A percentile compares a stretch with the other conserved stretches of the same genome.
These are phyloP conservation scores for Collybia sordida DNA, from an alignment of 768 basidiomycete genomes.

Conservation along the genomic window DNA sequence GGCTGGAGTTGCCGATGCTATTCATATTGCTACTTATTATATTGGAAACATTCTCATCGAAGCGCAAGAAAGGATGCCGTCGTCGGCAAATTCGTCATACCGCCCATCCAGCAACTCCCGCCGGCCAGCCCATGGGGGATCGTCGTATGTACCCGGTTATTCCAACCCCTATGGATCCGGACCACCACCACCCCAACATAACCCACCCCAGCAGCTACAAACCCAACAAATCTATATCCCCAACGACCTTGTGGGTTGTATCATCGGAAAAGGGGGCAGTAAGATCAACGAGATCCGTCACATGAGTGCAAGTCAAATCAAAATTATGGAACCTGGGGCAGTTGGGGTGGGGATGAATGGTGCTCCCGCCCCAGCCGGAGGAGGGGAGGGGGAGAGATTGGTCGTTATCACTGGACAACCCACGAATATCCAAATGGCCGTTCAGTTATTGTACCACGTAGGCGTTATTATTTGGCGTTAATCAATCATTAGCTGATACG, in stretches of 20 bases:
- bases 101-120: constrained; percentile 64
- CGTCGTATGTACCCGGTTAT: constrained; percentile 74
- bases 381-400: constrained; percentile 81
- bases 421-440: constrained; percentile 93
- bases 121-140: constrained; percentile 44
- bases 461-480: constrained; percentile 20
- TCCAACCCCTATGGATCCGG: constrained; percentile 43
- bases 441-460: constrained; percentile 86
- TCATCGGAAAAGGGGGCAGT: constrained; percentile 97
- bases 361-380: constrained; percentile 63
- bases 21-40: constrained; percentile 99
- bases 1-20: constrained; percentile 97
- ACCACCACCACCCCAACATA: constrained; percentile 42
- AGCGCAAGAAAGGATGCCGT: constrained; percentile 81
- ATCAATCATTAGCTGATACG: constrained; percentile 6
- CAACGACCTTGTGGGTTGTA: constrained; percentile 93
- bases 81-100: constrained; percentile 62
- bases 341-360: constrained; percentile 66
- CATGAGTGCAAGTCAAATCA: constrained; percentile 94
- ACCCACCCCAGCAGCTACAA: constrained; percentile 74
- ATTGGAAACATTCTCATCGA: constrained; percentile 98
- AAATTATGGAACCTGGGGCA: constrained; percentile 97
- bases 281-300: constrained; percentile 99
- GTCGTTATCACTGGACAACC: constrained; percentile 98
- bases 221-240: constrained; percentile 99